Conservation (phyloP, 2,329 filamentous ascomycete species). For the Emmonsia crescens region DNA sequence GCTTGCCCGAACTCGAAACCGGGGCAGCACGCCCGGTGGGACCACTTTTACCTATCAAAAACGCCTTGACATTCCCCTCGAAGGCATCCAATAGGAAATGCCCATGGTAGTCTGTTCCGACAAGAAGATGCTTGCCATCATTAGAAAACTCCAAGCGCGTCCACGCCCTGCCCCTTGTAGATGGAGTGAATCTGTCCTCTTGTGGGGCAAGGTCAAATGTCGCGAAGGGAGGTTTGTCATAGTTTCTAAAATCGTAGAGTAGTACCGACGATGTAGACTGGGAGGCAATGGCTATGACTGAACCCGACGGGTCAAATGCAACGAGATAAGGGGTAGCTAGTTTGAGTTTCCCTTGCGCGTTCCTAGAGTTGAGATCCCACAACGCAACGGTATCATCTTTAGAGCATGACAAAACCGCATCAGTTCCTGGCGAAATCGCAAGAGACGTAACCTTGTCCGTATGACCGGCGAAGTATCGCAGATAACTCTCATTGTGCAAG, state of each 20-base stretch:
- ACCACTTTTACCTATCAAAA: slow-evolving; percentile 45
- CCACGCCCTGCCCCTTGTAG: slow-evolving; percentile 50
- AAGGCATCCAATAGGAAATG: slow-evolving; percentile 95
- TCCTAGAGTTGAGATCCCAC: slow-evolving; percentile 76
- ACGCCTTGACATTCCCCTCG: slow-evolving; percentile 66
- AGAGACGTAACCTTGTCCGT: slow-evolving; percentile 73
- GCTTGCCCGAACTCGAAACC: slow-evolving; percentile 44
- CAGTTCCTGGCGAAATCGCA: slow-evolving; percentile 70
- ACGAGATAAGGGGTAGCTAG: slow-evolving; percentile 72
- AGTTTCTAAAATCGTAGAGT: slow-evolving; percentile 89
- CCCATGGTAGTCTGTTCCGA: slow-evolving; percentile 72
- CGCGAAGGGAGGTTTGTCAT: slow-evolving; percentile 79
- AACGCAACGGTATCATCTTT: slow-evolving; percentile 83
- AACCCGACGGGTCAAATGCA: slow-evolving; percentile 84
- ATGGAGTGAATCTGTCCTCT: slow-evolving; percentile 45
- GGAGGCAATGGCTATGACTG: slow-evolving; percentile 81
- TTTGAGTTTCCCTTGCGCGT: slow-evolving; percentile 68
- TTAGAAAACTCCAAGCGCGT: slow-evolving; percentile 92
- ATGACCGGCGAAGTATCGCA: slow-evolving; percentile 92
- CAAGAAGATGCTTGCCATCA: slow-evolving; percentile 75
- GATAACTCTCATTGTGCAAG: slow-evolving; percentile 87
- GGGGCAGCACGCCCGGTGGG: slow-evolving; percentile 40
- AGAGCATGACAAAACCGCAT: slow-evolving; percentile 86
- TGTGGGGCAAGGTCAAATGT: slow-evolving; percentile 62
- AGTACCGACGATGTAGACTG: slow-evolving; percentile 68